These are phyloP conservation scores for Aspergillus brunneoviolaceus DNA, from an alignment of 2,329 filamentous ascomycete genomes.

Conservation along the genomic window DNA sequence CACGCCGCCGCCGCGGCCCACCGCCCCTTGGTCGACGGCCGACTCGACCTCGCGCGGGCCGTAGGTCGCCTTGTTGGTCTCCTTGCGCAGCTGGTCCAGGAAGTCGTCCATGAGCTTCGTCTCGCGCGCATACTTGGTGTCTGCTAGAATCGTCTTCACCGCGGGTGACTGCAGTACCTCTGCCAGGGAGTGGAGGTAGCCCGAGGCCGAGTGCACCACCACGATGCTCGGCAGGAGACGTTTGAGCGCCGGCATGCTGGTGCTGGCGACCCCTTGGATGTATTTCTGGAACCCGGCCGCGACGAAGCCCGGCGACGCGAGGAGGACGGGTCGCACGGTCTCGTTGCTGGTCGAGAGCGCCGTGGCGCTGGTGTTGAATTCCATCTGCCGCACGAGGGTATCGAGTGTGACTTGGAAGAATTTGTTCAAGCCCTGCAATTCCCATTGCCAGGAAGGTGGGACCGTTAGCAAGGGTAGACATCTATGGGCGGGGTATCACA, in stretches of 20 bases:
- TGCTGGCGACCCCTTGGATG: constrained; percentile 61
- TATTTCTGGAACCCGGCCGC: constrained; percentile 78
- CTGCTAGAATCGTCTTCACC: constrained; percentile 72
- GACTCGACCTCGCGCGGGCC: constrained; percentile 77
- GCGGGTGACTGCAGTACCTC: constrained; percentile 82
- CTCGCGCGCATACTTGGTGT: constrained; percentile 86
- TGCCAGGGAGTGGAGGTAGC: constrained; percentile 81
- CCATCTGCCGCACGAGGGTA: constrained; percentile 74
- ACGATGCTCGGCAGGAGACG: constrained; percentile 62
- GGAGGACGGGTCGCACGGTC: constrained; percentile 62
- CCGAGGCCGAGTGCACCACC: constrained; percentile 82
- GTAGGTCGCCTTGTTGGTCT: constrained; percentile 90
- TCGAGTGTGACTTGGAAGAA: constrained; percentile 79
- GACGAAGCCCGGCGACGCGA: constrained; percentile 87
- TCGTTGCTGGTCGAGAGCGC: constrained; percentile 37
- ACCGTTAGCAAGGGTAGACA: too few species aligned
- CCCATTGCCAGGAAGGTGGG: background rate
- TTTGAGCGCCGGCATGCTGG: constrained; percentile 61
- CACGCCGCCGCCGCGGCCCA: constrained; percentile 80
- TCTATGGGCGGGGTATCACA: too few species aligned
- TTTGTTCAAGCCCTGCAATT: constrained; percentile 60
- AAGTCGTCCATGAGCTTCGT: constrained; percentile 83
- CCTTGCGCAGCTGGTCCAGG: constrained; percentile 71
- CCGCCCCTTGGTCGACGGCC: constrained; percentile 82
- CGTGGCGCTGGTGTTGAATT: constrained; percentile 57